These are phyloP conservation scores for Leccinum longicurvipes DNA, from an alignment of 768 basidiomycete genomes.

Conservation along the genomic window DNA sequence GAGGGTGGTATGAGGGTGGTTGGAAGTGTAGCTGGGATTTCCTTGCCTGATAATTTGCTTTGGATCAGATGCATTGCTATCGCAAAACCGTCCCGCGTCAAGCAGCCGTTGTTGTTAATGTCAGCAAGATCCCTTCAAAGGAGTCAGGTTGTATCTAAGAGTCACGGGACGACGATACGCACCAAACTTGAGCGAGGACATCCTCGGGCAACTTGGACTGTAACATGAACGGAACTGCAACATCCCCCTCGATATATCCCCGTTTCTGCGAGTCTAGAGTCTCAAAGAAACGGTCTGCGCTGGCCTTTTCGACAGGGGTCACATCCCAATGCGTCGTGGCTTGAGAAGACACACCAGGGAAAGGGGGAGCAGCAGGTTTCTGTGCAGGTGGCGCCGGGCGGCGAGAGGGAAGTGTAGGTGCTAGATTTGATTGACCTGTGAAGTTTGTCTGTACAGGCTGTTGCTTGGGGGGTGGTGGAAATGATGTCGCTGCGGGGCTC, in stretches of 20 bases:
- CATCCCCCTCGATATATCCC: slow-evolving; percentile 88
- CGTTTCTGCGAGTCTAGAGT: slow-evolving; percentile 69
- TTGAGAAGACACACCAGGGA: slow-evolving; percentile 27
- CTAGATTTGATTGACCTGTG: slow-evolving; percentile 37
- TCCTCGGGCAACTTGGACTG: slow-evolving; percentile 82
- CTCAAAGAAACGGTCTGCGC: slow-evolving; percentile 76
- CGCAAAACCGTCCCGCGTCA: slow-evolving; percentile 91
- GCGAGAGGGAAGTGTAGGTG: slow-evolving; percentile 24
- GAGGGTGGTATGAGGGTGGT: slow-evolving; percentile 78
- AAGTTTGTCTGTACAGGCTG: slow-evolving; percentile 55
- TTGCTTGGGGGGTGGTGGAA: slow-evolving; percentile 53
- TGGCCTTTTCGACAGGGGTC: slow-evolving; percentile 71
- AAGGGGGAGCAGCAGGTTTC: slow-evolving; percentile 24
- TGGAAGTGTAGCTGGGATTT: slow-evolving; percentile 71
- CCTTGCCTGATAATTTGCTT: slow-evolving; percentile 74
- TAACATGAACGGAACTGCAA: slow-evolving; percentile 94
- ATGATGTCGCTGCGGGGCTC: slow-evolving; percentile 48
- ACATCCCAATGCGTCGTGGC: slow-evolving; percentile 70
- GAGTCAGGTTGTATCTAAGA: slow-evolving; percentile 1
- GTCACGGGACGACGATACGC: slow-evolving; percentile 25
- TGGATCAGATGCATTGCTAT: slow-evolving; percentile 94
- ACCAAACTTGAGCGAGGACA: slow-evolving; percentile 91
- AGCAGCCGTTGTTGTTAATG: slow-evolving; percentile 78
- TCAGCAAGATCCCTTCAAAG: slow-evolving; percentile 85
- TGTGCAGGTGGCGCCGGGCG: slow-evolving; percentile 17